Percentiles rank a stretch among this genome's conserved stretches.
These are phyloP conservation scores for Cladosporium velox DNA, from an alignment of 2,329 filamentous ascomycete species.

Conservation along the genomic window DNA sequence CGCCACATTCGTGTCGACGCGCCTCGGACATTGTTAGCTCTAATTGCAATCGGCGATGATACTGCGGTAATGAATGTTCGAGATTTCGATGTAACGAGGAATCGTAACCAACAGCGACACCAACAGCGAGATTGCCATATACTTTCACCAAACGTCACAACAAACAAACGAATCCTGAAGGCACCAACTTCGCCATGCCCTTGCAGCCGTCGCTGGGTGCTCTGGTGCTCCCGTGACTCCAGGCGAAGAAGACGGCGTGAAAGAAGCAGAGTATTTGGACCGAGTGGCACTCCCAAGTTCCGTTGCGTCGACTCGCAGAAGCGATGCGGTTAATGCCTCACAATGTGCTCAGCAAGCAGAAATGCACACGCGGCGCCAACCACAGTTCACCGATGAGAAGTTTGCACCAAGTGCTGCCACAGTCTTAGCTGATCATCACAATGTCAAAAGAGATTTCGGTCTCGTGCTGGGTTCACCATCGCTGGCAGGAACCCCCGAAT, in stretches of 20 bases:
- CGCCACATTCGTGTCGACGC: neutral
- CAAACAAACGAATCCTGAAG: neutral
- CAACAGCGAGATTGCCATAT: neutral
- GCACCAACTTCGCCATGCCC: neutral
- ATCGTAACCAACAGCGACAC: neutral
- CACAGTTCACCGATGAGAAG: neutral
- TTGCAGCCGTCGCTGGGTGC: neutral
- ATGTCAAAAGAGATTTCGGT: neutral
- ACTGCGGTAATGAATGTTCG: neutral
- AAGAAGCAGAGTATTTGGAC: neutral
- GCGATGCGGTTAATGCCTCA: neutral
- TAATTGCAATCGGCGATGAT: neutral
- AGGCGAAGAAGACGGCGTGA: neutral
- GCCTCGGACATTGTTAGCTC: neutral
- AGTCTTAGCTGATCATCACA: neutral
- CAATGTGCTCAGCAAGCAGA: neutral
- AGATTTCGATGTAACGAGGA: neutral
- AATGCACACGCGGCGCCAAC: neutral
- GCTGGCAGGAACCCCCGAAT: neutral
- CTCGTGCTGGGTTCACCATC: neutral
- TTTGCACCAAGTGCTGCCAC: neutral
- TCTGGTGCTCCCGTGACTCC: neutral
- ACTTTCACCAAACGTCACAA: neutral
- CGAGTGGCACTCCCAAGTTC: neutral
- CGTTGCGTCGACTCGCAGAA: neutral